Base-by-base conservation (phyloP, 2,329 filamentous ascomycete species). In the Alternaria angustiovoidea region DNA sequence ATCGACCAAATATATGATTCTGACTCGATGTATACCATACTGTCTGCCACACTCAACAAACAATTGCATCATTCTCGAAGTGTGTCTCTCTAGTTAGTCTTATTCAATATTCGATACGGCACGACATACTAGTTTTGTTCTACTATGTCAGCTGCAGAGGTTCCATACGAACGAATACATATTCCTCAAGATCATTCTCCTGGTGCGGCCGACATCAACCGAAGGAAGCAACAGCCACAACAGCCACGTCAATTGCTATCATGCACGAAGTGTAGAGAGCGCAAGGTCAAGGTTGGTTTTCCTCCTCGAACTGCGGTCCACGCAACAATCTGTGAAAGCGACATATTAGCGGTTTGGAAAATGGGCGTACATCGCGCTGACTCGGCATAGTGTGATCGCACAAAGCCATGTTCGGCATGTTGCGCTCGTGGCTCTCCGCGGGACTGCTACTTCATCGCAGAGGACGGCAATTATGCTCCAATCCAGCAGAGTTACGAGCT, bases 401-500 rank as follows among this genome's bases (percentile, higher is more conserved):
- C 80, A 41, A 82, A 82, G 64, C 82, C 82, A 46, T 84, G 81
- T 68, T 81, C 79, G 22, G 81, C 82, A 42, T 84, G 81, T 63
- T 83, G 81, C 66, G 81, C 81, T 47, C 77, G 82, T 56, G 82
- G 82, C 12, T 75, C 78, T 43, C 81, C 82, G 4, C 81, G 80
- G 59, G 80, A 83, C 54, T 84, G 82, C 61, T 77, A 82, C 46
- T 84, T 83, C 60, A 71, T 81, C 8, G 78, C 79, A 7, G 81
- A 83, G 61, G 80, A 80, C 26, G 79, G 78, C 38, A 80, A 83
- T 51, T 83, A 81, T 67, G 77, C 75, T 51, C 79, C 81, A 4
- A 82, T 82, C 24, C 77, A 81, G 61, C 81, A 83, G 63, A 81
- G 80, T 1, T 81, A 83, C 61, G 82, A 83, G 66, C 75, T 84